phyloP scores from a whole-genome alignment of 2,329 filamentous ascomycete genomes.

The Alternaria longipes region DNA sequence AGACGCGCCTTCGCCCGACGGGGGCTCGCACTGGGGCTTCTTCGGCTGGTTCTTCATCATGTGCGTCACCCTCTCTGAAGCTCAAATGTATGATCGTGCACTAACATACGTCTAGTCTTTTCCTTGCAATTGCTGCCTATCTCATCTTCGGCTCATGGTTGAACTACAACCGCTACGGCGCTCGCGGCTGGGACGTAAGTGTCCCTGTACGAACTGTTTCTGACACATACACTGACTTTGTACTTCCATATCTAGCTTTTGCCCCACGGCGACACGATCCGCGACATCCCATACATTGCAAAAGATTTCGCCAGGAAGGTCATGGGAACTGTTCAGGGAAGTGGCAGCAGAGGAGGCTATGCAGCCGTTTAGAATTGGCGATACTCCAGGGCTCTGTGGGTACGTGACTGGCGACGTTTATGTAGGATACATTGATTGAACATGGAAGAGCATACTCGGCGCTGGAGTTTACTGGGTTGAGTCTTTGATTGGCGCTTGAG shows the following conservation, averaged over 20 bases:
- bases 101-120: slow-evolving; percentile 65
- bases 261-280: slow-evolving; percentile 86
- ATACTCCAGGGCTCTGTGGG: background rate
- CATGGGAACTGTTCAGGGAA: slow-evolving; percentile 83
- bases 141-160: slow-evolving; percentile 98
- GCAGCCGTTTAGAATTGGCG: slow-evolving; percentile 74
- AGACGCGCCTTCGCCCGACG: slow-evolving; percentile 54
- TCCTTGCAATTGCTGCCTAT: slow-evolving; percentile 86
- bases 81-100: background rate
- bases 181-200: slow-evolving; percentile 86
- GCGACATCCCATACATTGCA: slow-evolving; percentile 89
- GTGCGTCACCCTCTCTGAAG: slow-evolving; percentile 61
- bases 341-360: slow-evolving; percentile 87
- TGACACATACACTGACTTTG: too few species aligned
- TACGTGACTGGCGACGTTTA: background rate
- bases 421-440: background rate
- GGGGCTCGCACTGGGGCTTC: slow-evolving; percentile 81
- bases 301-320: slow-evolving; percentile 87
- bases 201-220: background rate
- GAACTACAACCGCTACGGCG: slow-evolving; percentile 97
- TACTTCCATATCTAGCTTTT: slow-evolving; percentile 45
- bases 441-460: background rate
- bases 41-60: slow-evolving; percentile 97
- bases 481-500: background rate
- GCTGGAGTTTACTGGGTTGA: background rate